Conservation (phyloP, 352 stramenopile species). For the Elongisporangium senticosum region DNA sequence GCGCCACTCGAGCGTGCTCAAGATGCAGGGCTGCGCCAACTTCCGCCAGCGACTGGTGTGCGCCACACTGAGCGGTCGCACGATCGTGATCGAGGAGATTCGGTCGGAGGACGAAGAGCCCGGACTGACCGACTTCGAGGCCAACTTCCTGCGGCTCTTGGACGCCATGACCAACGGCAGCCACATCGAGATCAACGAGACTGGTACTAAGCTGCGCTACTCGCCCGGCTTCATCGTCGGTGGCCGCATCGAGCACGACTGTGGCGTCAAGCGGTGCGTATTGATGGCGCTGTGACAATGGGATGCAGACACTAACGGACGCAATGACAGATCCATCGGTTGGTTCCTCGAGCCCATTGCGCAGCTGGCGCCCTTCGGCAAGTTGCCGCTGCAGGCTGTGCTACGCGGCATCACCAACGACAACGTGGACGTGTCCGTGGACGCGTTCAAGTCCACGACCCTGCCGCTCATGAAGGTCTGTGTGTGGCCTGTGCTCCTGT, state of each 20-base stretch:
- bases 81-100: slow-evolving; percentile 95
- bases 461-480: slow-evolving; percentile 88
- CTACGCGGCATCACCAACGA: slow-evolving; percentile 96
- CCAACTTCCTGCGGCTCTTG: slow-evolving; percentile 94
- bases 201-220: slow-evolving; percentile 96
- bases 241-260: slow-evolving; percentile 94
- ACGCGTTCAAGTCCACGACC: slow-evolving; percentile 94
- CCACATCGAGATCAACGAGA: slow-evolving; percentile 99
- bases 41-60: slow-evolving; percentile 93
- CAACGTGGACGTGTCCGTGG: slow-evolving; percentile 86
- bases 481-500: background rate
- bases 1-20: slow-evolving; percentile 40
- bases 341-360: slow-evolving; percentile 99
- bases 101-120: slow-evolving; percentile 92
- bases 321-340: slow-evolving; percentile 75
- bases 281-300: background rate
- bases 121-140: slow-evolving; percentile 95
- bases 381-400: slow-evolving; percentile 91
- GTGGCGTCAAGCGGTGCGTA: slow-evolving; percentile 60
- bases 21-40: slow-evolving; percentile 82
- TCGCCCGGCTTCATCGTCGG: slow-evolving; percentile 94
- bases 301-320: background rate
- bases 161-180: slow-evolving; percentile 97
- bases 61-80: slow-evolving; percentile 89
- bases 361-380: slow-evolving; percentile 96